Conservation (phyloP, 2,329 filamentous ascomycete genomes). For the Sporothrix sp. region DNA sequence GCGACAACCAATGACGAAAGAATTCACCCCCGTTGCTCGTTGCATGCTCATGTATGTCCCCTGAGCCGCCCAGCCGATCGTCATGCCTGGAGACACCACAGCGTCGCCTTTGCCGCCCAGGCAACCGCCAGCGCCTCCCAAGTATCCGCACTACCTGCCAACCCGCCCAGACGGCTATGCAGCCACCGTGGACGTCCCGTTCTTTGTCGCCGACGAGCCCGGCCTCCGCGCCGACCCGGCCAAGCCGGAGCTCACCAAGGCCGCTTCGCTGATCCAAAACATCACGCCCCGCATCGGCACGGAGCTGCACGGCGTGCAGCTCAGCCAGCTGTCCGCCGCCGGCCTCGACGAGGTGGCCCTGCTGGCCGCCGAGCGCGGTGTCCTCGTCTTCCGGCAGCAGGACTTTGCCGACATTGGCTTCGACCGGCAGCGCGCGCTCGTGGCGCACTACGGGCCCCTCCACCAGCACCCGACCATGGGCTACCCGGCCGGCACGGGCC, state of each 20-base stretch:
- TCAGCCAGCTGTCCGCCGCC: constrained; percentile 50
- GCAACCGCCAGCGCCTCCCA: not conserved
- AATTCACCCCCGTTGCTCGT: too few relatives aligned
- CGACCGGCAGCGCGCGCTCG: constrained; percentile 52
- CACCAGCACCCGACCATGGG: constrained; percentile 60
- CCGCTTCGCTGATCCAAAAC: constrained; percentile 38
- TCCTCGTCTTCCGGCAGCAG: constrained; percentile 60
- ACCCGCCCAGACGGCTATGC: constrained; percentile 51
- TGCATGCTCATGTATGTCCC: too few relatives aligned
- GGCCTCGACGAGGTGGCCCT: constrained; percentile 61
- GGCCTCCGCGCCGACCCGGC: constrained; percentile 56
- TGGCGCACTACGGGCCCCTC: constrained; percentile 48
- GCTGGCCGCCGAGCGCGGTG: constrained; percentile 60
- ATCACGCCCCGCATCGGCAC: constrained; percentile 59
- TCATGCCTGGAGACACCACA: not conserved
- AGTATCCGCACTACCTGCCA: constrained; percentile 55
- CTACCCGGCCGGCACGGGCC: constrained; percentile 52
- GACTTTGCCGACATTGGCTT: constrained; percentile 56
- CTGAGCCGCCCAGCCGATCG: not conserved
- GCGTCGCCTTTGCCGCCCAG: not conserved
- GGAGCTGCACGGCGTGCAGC: constrained; percentile 56
- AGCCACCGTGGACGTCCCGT: constrained; percentile 41
- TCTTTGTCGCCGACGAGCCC: constrained; percentile 58
- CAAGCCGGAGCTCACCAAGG: constrained; percentile 51
- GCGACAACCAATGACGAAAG: too few relatives aligned